These are phyloP conservation scores for Candida freyschussii DNA, from an alignment of 1,139 yeast genomes.

Conservation along the genomic window DNA sequence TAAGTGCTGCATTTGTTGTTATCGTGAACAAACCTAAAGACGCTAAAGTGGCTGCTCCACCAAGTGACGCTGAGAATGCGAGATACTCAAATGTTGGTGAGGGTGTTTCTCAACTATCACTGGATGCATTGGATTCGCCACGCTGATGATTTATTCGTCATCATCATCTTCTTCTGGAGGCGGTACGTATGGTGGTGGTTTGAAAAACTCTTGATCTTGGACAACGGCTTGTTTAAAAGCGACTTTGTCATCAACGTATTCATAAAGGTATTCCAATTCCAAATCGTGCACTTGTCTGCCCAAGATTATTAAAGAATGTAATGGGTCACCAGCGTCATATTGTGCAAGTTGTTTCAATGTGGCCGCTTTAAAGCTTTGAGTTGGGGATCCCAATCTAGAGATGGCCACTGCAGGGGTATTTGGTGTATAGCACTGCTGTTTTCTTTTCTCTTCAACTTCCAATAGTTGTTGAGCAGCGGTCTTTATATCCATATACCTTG, in stretches of 20 bases:
- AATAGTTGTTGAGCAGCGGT: conserved; percentile 85
- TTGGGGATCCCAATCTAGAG: conserved; percentile 83
- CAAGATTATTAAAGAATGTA: conserved; percentile 83
- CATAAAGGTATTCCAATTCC: conserved; percentile 80
- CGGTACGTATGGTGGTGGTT: conserved; percentile 42
- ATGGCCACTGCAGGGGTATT: conserved; percentile 92
- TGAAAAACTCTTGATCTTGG: conserved; percentile 72
- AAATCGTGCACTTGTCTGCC: conserved; percentile 95
- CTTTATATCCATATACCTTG: conserved; percentile 89
- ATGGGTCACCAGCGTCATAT: conserved; percentile 90
- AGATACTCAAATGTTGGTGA: not conserved
- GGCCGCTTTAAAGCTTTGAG: conserved; percentile 80
- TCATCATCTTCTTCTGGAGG: conserved; percentile 35
- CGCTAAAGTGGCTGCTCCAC: not conserved
- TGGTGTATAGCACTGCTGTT: conserved; percentile 72
- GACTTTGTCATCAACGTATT: conserved; percentile 65
- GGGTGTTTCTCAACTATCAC: too few relatives aligned
- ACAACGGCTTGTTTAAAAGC: conserved; percentile 54
- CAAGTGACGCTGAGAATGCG: conserved; percentile 5
- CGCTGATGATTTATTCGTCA: too few relatives aligned
- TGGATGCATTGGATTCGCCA: too few relatives aligned
- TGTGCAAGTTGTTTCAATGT: conserved; percentile 68
- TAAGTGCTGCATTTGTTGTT: conserved; percentile 61
- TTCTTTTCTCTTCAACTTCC: conserved; percentile 76
- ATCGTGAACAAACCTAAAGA: conserved; percentile 45